Evolutionary conservation across 192 early-diverging fungal genomes (phyloP), one percentile per base, ranked within the genome.

Genomic region (Chytriomyces sp.): DNA sequence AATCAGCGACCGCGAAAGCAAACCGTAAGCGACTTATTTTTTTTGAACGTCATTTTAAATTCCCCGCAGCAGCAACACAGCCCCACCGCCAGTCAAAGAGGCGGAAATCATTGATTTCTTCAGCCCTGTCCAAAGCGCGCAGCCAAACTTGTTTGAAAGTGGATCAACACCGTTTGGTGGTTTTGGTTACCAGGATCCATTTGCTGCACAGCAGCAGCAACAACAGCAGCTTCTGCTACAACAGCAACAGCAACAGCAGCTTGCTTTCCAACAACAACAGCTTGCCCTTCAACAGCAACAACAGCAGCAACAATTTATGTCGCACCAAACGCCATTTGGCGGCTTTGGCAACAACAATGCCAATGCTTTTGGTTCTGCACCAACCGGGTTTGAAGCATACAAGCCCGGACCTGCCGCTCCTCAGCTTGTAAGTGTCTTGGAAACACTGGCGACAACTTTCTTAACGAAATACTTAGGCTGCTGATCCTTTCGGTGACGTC

Each of bases 41-140:
- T 35, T 35, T 35, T 35, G 35, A 35, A 35, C 35, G 35, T 35
- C 35, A 35, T 35, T 35, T 35, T 35, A 35, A 35, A 35, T 35
- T 35, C 26, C 46, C 79, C 45, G 46, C 77, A 45, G 79, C 62
- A 65, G 44, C 48, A 23, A 64, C 81, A 65, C n/a, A 67, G 18
- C 69, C 80, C 68, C 49, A 50, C 26, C 57, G 67, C n/a, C 75
- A n/a, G 48, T 16, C 45, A 62, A 64, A 46, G 60, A 82, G 72
- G 62, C 62, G n/a, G 79, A 84, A 61, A 80, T 87, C 26, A 83
- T 87, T 48, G 86, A 87, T 64, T 85, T 87, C 65, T 87, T 85
- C 61, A 77, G 79, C 16, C 77, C 74, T 63, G 46, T 82, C 43
- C 83, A 85, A 45, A 75, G 66, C 8, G 64, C 79, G 62, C 71